Evolutionary conservation across 208 protist species (phyloP).

Genomic region (Crithidia brevicula): DNA sequence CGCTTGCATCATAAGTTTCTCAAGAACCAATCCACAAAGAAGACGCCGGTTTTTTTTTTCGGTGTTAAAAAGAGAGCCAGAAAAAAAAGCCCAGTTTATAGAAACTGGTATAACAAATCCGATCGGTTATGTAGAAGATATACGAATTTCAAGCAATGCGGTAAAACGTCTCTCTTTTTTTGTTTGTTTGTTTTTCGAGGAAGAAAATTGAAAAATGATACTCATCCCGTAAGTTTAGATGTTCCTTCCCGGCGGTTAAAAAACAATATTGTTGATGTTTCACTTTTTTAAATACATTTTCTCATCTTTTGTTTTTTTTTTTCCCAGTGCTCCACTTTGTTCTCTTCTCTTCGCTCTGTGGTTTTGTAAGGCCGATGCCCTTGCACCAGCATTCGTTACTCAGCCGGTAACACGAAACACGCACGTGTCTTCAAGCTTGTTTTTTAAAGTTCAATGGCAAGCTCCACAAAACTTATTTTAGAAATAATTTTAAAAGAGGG

Average conservation of each 20-base stretch:
- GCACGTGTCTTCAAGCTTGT: conserved; percentile 14
- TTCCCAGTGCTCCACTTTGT: conserved; percentile 8
- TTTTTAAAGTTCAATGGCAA: too few species aligned
- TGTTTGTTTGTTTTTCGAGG: conserved; percentile 5
- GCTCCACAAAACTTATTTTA: too few species aligned
- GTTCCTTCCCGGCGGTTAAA: too few species aligned
- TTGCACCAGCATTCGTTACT: too few species aligned
- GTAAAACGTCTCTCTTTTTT: conserved; percentile 7
- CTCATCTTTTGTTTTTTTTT: conserved; percentile 9
- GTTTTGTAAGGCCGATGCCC: too few species aligned
- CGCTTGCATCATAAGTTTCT: background rate
- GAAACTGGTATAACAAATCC: conserved; percentile 18
- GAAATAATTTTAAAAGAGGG: too few species aligned
- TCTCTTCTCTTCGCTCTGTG: background rate
- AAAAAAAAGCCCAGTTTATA: background rate
- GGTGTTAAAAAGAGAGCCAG: background rate
- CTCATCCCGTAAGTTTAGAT: too few species aligned
- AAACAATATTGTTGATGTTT: too few species aligned
- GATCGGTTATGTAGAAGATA: background rate
- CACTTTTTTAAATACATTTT: too few species aligned
- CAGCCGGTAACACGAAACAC: conserved; percentile 9
- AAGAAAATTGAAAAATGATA: conserved; percentile 2
- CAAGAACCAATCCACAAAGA: background rate
- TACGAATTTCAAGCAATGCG: conserved; percentile 10
- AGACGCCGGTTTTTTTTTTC: background rate